These are phyloP conservation scores for Xylona heveae DNA, from an alignment of 495 filamentous ascomycete genomes.

Conservation along the genomic window DNA sequence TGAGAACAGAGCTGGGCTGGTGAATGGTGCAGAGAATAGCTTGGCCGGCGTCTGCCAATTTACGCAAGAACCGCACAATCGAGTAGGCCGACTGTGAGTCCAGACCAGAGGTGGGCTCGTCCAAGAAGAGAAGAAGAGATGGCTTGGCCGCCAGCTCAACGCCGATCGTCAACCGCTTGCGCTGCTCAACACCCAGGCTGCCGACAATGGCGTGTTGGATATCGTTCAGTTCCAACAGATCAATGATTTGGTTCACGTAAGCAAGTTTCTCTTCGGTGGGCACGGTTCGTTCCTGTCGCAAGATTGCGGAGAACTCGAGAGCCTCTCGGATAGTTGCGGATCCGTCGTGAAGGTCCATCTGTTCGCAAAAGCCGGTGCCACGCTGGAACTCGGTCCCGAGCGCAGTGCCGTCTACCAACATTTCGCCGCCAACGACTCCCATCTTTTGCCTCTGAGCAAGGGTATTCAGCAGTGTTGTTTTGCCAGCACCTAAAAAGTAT, in stretches of 20 bases:
- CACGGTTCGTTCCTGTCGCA: constrained; percentile 31
- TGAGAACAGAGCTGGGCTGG: constrained; percentile 16
- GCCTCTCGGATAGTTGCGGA: constrained; percentile 45
- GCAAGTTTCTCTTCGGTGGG: constrained; percentile 21
- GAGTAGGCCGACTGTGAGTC: constrained; percentile 70
- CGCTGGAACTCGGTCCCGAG: constrained; percentile 56
- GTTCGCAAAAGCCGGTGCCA: constrained; percentile 66
- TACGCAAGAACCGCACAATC: constrained; percentile 60
- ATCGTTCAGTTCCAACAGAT: constrained; percentile 18
- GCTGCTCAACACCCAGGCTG: constrained; percentile 43
- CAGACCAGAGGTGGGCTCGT: constrained; percentile 65
- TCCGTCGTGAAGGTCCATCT: constrained; percentile 64
- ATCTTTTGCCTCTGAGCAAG: constrained; percentile 55
- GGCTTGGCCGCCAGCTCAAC: constrained; percentile 85
- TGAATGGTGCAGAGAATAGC: constrained; percentile 71
- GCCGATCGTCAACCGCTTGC: constrained; percentile 66
- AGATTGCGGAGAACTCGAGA: constrained; percentile 42
- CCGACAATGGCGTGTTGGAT: constrained; percentile 18
- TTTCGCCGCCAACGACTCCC: constrained; percentile 49
- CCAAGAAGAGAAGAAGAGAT: constrained; percentile 56
- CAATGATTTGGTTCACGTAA: constrained; percentile 20
- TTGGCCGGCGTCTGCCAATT: constrained; percentile 44
- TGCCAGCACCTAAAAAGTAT: too few relatives aligned
- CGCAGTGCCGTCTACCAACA: constrained; percentile 57
- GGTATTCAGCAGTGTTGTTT: constrained; percentile 56